Evolutionary conservation across 306 rosid genomes (phyloP), one percentile per base, ranked within the genome.

Genomic region (Dicorynia guianensis): DNA sequence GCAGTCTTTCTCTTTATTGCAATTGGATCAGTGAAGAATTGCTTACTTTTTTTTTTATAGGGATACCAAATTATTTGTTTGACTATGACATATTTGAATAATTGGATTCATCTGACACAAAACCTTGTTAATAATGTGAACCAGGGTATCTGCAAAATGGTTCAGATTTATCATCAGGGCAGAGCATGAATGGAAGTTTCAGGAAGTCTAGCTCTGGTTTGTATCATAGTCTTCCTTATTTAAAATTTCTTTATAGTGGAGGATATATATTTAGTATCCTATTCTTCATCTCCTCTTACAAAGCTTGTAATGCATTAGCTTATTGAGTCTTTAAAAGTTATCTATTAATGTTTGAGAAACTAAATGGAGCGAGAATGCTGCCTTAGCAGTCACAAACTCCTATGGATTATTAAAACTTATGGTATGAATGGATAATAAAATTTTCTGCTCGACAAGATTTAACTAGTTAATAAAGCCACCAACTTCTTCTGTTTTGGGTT

Each of bases 111-210:
- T 84, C 64, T 67, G 52, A 65, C 65, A 69, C 74, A 44, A 67
- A 50, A 38, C 59, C 59, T 64, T 82, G 35, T 43, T 47, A n/a
- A 44, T 65, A 44, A 73, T 50, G 33, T 56, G 72, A 70, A 68
- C 64, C 88, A 91, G 97, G 89, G 80, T 85, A 71, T 87, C 69
- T 69, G 74, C 98, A 86, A 75, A 89, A 93, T 86, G 97, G 87
- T 64, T 39, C 66, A 80, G 91, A 91, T 54, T 79, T 71, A 53
- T 91, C 97, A 75, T 89, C 96, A 18, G 92, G 84, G 49, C 90
- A 69, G 75, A 87, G 96, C 83, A 76, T 84, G 66, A 90, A 88
- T 82, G 93, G 91, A 73, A 93, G 98, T 85, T 91, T 91, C 85
- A 69, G 93, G 81, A 91, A 83, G 85, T 82, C 97, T 42, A 82